phyloP scores from a whole-genome alignment of 306 rosid species.

The Medicago arabica region DNA sequence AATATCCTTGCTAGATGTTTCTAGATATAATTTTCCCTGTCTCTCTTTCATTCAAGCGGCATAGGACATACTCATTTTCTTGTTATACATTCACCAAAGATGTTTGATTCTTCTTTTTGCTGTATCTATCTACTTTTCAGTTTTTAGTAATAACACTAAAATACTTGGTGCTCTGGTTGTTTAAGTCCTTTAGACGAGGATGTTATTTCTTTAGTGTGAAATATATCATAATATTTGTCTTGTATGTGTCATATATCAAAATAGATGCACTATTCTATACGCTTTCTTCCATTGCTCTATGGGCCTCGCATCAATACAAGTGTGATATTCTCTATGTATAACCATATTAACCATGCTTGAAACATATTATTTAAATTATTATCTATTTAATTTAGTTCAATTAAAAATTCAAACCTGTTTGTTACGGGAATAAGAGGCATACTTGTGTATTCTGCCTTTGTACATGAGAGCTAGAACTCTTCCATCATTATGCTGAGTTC shows the following conservation, averaged over 20 bases:
- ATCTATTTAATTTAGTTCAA: neutral
- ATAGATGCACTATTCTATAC: neutral
- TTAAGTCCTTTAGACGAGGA: neutral
- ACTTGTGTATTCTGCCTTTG: slow-evolving; percentile 28
- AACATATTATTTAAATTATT: neutral
- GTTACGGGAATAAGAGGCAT: slow-evolving; percentile 15
- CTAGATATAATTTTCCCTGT: neutral
- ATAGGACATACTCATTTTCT: slow-evolving; percentile 11
- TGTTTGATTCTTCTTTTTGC: neutral
- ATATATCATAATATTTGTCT: slow-evolving; percentile 4
- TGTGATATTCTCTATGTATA: neutral
- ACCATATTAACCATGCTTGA: slow-evolving; percentile 1
- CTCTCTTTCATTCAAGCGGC: slow-evolving; percentile 1
- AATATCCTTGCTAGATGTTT: slow-evolving; percentile 3
- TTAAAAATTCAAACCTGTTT: slow-evolving; percentile 25
- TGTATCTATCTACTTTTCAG: neutral
- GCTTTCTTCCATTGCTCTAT: neutral
- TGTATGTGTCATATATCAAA: neutral
- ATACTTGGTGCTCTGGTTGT: neutral
- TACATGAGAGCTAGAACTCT: slow-evolving; percentile 14
- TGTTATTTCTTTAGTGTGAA: neutral
- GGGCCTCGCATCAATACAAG: neutral
- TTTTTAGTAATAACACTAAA: neutral
- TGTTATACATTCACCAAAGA: neutral
- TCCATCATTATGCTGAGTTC: slow-evolving; percentile 18